Base-by-base conservation (phyloP, 208 protist genomes). In the Leishmania amazonensis region DNA sequence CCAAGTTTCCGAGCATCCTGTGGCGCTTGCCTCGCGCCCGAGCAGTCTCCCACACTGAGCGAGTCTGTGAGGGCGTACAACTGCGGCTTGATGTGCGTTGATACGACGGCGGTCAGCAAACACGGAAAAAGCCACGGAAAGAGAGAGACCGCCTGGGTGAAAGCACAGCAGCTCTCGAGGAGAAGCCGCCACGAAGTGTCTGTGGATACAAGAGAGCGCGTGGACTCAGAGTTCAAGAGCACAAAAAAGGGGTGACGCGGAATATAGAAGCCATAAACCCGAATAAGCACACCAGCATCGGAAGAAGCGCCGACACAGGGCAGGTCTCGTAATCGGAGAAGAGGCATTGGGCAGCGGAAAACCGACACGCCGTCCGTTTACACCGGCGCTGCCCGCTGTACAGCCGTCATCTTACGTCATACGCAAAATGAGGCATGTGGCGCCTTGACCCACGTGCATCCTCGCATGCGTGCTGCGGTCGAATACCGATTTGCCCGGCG, bases 1-100 rank as follows among this genome's bases (percentile, higher is more conserved):
- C 90, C 17, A 84, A 79, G 15, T 76, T 77, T 19, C 71, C n/a
- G 0, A 89, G 84, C 88, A 94, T 94, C 24, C 42, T 49, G 38
- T 4, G 68, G 17, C 24, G 19, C 42, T 21, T 73, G 42, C 42
- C 68, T 15, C 8, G 68, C 1, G 42, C 45, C 1, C 2, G 42
- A 31, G 38, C 15, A 31, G 35, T 31, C 31, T n/a, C 17, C 4
- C 42, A 73, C 42, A n/a, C 42, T 35, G 38, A 13, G 11, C 19
- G 24, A 4, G 24, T 53, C 68, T 51, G 24, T 49, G 68, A 53
- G 11, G 24, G 6, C 42, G 42, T 53, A 47, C 7, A 15, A 9
- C 1, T 38, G 24, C 2, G n/a, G 24, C 28, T 67, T 0, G 31
- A 21, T 1, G 31, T 67, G 24, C 31, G 8, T 19, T 24, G 60